A percentile compares a stretch with the other conserved stretches of the same genome.
Evolutionary conservation across 2,329 filamentous ascomycete genomes (phyloP).

Genomic region (Apiospora hydei): DNA sequence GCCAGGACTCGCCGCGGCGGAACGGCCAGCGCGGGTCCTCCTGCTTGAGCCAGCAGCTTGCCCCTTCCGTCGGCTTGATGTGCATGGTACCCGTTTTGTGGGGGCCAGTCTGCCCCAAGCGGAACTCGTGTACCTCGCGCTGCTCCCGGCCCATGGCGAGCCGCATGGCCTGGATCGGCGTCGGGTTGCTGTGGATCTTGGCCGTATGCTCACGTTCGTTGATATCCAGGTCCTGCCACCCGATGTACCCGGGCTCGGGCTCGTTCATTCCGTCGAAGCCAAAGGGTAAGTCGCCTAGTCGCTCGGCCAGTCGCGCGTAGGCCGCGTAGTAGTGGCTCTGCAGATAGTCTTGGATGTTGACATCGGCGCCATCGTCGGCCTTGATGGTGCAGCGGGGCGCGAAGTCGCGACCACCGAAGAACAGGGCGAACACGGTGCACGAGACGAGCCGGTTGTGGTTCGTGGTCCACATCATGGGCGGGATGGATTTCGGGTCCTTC

Average conservation of each 20-base stretch:
- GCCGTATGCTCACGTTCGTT: constrained; percentile 33
- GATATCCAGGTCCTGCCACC: constrained; percentile 29
- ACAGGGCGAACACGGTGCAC: constrained; percentile 34
- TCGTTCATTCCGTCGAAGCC: constrained; percentile 39
- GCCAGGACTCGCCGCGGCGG: constrained; percentile 29
- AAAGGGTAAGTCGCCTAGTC: constrained; percentile 32
- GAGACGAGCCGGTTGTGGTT: constrained; percentile 36
- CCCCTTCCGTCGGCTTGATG: constrained; percentile 26
- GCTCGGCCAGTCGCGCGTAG: constrained; percentile 30
- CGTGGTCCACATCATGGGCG: constrained; percentile 39
- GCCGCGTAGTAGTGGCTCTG: constrained; percentile 35
- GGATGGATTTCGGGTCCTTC: constrained; percentile 35
- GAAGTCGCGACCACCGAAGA: constrained; percentile 34
- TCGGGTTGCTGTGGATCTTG: constrained; percentile 35
- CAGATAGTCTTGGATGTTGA: constrained; percentile 38
- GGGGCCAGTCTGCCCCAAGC: constrained; percentile 34
- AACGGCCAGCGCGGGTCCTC: constrained; percentile 35
- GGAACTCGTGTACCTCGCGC: constrained; percentile 31
- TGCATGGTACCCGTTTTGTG: constrained; percentile 32
- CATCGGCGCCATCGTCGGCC: constrained; percentile 25
- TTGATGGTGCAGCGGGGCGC: constrained; percentile 34
- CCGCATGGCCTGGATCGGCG: constrained; percentile 34
- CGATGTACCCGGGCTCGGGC: constrained; percentile 35
- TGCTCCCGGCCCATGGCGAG: constrained; percentile 33
- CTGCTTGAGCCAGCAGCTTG: constrained; percentile 31